phyloP scores from a whole-genome alignment of 2,329 filamentous ascomycete genomes.

The Aspergillus brunneoviolaceus region DNA sequence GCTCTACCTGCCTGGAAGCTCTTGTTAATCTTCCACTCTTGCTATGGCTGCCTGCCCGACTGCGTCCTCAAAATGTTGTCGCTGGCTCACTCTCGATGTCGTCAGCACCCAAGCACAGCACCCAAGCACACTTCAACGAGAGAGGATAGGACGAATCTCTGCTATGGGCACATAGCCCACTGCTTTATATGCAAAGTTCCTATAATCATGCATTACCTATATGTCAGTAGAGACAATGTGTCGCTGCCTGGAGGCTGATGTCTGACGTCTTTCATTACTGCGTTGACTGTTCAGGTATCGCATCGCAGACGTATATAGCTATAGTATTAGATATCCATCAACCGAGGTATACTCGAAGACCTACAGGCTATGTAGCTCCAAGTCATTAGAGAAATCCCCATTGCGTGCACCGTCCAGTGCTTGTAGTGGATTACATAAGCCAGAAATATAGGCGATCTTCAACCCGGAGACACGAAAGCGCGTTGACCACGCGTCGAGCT shows the following conservation, averaged over 20 bases:
- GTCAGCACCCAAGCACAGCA: too few relatives aligned
- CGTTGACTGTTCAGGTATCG: not conserved
- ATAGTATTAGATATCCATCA: not conserved
- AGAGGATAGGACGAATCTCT: not conserved
- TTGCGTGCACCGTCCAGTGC: too few relatives aligned
- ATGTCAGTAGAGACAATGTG: not conserved
- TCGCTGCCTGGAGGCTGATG: not conserved
- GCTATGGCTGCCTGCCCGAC: not conserved
- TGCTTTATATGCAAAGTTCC: not conserved
- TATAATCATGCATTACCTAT: not conserved
- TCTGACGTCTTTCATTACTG: not conserved
- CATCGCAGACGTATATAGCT: not conserved
- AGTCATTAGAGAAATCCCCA: too few relatives aligned
- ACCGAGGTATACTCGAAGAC: not conserved
- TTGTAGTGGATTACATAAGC: not conserved
- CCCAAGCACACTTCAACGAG: not conserved
- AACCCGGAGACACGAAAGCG: slow-evolving; percentile 11
- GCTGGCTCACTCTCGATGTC: not conserved
- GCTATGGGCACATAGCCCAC: not conserved
- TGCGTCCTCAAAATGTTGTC: not conserved
- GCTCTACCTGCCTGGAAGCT: slow-evolving; percentile 33
- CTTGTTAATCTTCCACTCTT: slow-evolving; percentile 18
- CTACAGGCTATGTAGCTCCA: not conserved
- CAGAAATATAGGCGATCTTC: not conserved
- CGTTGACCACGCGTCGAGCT: slow-evolving; percentile 38